Base-by-base conservation (phyloP, 2,329 filamentous ascomycete genomes). In the Nigrospora osmanthi region DNA sequence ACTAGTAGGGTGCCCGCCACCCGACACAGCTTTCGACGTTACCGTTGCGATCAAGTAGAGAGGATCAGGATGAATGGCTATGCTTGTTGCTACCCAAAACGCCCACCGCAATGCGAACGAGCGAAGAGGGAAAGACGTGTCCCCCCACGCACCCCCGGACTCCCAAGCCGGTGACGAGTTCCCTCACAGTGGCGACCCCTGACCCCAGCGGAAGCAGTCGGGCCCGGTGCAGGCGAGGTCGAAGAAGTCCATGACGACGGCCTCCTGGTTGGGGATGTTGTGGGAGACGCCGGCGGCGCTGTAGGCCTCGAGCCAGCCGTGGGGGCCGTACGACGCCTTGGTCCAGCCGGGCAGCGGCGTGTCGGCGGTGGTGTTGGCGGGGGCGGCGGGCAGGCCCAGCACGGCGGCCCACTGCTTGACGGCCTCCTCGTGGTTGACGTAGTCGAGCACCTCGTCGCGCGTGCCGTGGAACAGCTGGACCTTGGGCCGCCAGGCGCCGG, bases 401-500 rank as follows among this genome's bases (percentile, higher is more conserved):
- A 71, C 64, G 1, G 63, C 63, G 0, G 69, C 68, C 75, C 75
- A 78, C 55, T 75, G 59, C 61, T 78, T 76, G 47, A 75, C 62
- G 50, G 71, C 70, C 60, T 81, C 76, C 6, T 67, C 58, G 49
- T 75, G 77, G 55, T 79, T 78, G 41, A 65, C 63, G 23, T 73
- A 75, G 36, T 69, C 64, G 2, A 81, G 59, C 5, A 69, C 69
- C 31, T 70, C 65, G 49, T 81, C 77, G 0, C 50, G 55, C 4
- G 70, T 73, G 11, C 78, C 78, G 54, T 81, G 78, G 57, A 75
- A 75, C 35, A 81, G 65, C 58, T 79, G 75, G 63, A 81, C 67
- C 53, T 73, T 74, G 0, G 78, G 77, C 12, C 75, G 61, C 41
- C 69, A 63, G 0, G 75, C 73, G 2, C 23, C 23, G 23, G 23